Evolutionary conservation across 805 yeast genomes (phyloP), one percentile per base, ranked within the genome.

Genomic region (Ogataea zsoltii): DNA sequence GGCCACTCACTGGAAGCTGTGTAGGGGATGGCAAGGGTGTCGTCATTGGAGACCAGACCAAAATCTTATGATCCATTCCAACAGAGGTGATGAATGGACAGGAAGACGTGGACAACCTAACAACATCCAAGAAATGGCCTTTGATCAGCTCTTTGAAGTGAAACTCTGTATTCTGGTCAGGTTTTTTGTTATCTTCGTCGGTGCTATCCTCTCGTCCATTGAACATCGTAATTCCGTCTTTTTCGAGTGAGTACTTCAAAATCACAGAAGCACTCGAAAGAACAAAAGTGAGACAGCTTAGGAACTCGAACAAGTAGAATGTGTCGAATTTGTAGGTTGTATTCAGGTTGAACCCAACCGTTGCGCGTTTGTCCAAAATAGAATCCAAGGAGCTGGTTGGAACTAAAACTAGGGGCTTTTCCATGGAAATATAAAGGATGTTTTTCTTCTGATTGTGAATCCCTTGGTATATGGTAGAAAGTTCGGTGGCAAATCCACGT

Each of bases 11-110:
- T 16, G 76, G 76, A 21, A 74, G 56, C 37, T 67, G 71, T 1
- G 75, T 69, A 7, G 80, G 82, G 18, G 56, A 49, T 41, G 74
- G 83, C 40, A 66, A 61, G 33, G 72, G 86, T 16, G 59, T 63
- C 1, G 71, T 63, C 44, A 82, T 59, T 3, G 90, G 90, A 0
- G 87, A 83, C 95, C 95, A 88, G 10, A 87, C 78, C 26, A 80
- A 62, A 3, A 88, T 73, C 48, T 74, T 77, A 54, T 85, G 90
- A 55, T 88, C 95, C 58, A 88, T 67, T 3, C 91, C 92, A 21
- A 85, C 75, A 1, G 86, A 75, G 0, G 87, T 80, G 18, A 86
- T 72, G 55, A 85, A 83, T 2, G 88, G 81, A 42, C 80, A 73
- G 12, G 77, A 68, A 12, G 87, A 82, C 0, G 88, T 76, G n/a